Evolutionary conservation across 768 basidiomycete species (phyloP), one percentile per base, ranked within the genome.

Genomic region (Serendipita sp.): DNA sequence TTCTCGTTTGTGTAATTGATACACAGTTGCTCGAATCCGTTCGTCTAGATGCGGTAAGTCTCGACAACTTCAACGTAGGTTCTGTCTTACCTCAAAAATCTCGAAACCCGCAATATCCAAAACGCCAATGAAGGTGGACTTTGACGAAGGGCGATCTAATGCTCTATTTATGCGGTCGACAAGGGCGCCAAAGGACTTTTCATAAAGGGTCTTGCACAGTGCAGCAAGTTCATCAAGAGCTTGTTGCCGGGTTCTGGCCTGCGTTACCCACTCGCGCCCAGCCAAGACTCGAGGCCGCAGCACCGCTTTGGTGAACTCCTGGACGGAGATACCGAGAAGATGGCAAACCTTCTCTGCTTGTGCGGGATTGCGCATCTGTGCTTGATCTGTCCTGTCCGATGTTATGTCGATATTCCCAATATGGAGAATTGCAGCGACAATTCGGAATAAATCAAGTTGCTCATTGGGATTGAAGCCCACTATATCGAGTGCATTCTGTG

Each of bases 1-100:
- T 89, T 95, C 80, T 99, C 96, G 76, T 99, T 99, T 45, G 95
- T 98, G 69, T 90, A 95, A 71, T 99, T 99, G 81, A 99, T 99
- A 68, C 95, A 81, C 28, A 99, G 81, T 72, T 99, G 96, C 69
- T 99, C 96, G 72, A 97, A 99, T 7, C 87, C 87, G 72, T 97
- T 97, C 68, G 86, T 78, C 62, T 89, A 28, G 3, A 7, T 41
- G 13, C 14, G 5, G 24, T 38, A 20, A 22, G 41, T 30, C 33
- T 33, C 24, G 20, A 5, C 24, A 33, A 65, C 24, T 30, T 38
- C 17, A 16, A n/a, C 3, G 26, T 26, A 50, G 41, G 50, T 20
- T 13, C 31, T 33, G 5, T 30, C 42, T 17, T 20, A 66, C 63
- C 65, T 31, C 71, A 62, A 79, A 80, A 65, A 99, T 99, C 73